Evolutionary conservation across 768 basidiomycete species (phyloP).

Genomic region (Galerina marginata): DNA sequence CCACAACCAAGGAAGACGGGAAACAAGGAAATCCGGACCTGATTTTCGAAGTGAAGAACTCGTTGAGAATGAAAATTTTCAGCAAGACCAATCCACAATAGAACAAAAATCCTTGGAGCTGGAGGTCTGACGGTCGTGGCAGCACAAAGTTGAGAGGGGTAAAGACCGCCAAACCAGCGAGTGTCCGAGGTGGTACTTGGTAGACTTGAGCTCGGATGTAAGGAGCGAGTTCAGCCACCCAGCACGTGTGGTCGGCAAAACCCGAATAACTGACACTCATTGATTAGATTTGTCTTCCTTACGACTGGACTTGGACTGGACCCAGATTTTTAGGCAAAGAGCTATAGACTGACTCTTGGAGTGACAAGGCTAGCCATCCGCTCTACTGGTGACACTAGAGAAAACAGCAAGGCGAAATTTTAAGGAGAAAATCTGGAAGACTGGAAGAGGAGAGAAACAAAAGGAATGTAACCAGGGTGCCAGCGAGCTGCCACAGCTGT

Average conservation of each 20-base stretch:
- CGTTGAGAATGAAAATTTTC: background rate
- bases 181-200: conserved; percentile 20
- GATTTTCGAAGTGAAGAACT: background rate
- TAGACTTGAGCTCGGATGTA: conserved; percentile 33
- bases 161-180: conserved; percentile 31
- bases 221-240: conserved; percentile 41
- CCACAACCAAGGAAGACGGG: conserved; percentile 3
- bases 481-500: conserved; percentile 4
- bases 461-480: background rate
- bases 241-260: conserved; percentile 36
- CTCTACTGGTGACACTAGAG: too few species aligned
- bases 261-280: conserved; percentile 29
- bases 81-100: background rate
- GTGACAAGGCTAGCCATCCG: background rate
- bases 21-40: conserved; percentile 5
- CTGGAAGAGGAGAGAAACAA: background rate
- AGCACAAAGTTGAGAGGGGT: conserved; percentile 18
- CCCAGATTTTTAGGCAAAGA: background rate
- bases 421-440: background rate
- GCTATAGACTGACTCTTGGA: too few species aligned
- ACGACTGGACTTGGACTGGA: background rate
- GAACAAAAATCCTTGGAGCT: background rate
- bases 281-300: conserved; percentile 14
- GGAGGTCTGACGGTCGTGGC: conserved; percentile 8
- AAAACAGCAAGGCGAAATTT: too few species aligned